Base-by-base conservation (phyloP, 441 rosid genomes). In the Populus hybrid region DNA sequence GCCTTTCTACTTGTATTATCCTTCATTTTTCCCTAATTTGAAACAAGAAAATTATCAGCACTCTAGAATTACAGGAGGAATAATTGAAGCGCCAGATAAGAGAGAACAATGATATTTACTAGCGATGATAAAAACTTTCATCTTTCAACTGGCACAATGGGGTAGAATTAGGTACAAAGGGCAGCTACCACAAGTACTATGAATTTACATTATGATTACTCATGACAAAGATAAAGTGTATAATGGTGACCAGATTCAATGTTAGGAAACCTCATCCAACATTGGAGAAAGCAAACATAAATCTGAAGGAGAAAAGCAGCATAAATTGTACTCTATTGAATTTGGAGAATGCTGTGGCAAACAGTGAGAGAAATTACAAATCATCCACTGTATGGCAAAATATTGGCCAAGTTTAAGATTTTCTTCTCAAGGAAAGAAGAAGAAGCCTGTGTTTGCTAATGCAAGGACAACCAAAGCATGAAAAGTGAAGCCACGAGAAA, bases 21-120 rank as follows among this genome's bases (percentile, higher is more conserved):
- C 80, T 70, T 79, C 78, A 26, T 85, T 79, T 76, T 87, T 76
- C 83, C 95, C 98, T 94, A 73, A 54, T 73, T 76, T 26, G 77
- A 67, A 70, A 72, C 24, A 70, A 24, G 42, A 64, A 75, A 24
- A 36, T 14, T 23, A 16, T 8, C 63, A 40, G 66, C 5, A 64
- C 67, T 40, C 24, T 14, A 40, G 5, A 38, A 54, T 36, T 42
- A 23, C 24, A 63, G 18, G 50, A 20, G 11, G 73, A 79, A 72
- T 70, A 63, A 21, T 35, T 46, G n/a, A 70, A 72, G 74, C 1
- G 6, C 5, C 63, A 11, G 68, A 35, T 20, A 61, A 21, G 3
- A 63, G 21, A 57, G 63, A 20, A 18, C 3, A 21, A 11, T 73
- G 57, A 35, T 14, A 23, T 63, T 67, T 26, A 42, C 20, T 46